phyloP scores from a whole-genome alignment of 495 filamentous ascomycete species.

The Hypomontagnella submonticulosa region DNA sequence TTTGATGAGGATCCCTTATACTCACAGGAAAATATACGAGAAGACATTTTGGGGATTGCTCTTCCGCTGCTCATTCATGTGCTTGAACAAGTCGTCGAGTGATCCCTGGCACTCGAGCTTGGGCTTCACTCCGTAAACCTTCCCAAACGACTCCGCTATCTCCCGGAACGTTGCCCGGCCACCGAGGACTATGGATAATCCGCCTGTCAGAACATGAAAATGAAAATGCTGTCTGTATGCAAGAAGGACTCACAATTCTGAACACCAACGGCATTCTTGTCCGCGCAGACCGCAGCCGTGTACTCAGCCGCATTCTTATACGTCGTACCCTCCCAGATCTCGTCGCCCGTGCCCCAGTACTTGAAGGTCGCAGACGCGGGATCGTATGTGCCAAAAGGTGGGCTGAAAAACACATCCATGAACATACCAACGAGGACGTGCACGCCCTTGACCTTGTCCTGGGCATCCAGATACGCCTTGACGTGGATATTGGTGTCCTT shows the following conservation, averaged over 20 bases:
- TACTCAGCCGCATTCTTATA: constrained; percentile 52
- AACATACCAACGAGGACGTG: constrained; percentile 52
- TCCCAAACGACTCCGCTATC: constrained; percentile 44
- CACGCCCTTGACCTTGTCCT: constrained; percentile 51
- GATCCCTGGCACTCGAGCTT: constrained; percentile 48
- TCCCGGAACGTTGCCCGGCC: constrained; percentile 45
- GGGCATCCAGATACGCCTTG: constrained; percentile 55
- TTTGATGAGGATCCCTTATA: not conserved
- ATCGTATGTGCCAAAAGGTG: constrained; percentile 41
- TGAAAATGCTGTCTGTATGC: not conserved
- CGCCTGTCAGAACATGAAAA: not conserved
- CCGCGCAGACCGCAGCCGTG: constrained; percentile 50
- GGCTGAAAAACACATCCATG: constrained; percentile 42
- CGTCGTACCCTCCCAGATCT: constrained; percentile 50
- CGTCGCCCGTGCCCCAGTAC: constrained; percentile 52
- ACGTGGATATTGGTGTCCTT: constrained; percentile 61
- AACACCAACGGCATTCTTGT: constrained; percentile 44
- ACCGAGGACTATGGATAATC: constrained; percentile 43
- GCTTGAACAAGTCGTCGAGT: constrained; percentile 48
- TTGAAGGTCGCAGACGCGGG: constrained; percentile 35
- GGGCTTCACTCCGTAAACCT: constrained; percentile 48
- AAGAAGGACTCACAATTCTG: constrained; percentile 44
- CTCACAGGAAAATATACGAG: constrained; percentile 44
- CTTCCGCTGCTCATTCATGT: constrained; percentile 45
- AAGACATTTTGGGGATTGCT: constrained; percentile 41